phyloP scores from a whole-genome alignment of 164 flowering plant species.

The Nymphaea colorata region DNA sequence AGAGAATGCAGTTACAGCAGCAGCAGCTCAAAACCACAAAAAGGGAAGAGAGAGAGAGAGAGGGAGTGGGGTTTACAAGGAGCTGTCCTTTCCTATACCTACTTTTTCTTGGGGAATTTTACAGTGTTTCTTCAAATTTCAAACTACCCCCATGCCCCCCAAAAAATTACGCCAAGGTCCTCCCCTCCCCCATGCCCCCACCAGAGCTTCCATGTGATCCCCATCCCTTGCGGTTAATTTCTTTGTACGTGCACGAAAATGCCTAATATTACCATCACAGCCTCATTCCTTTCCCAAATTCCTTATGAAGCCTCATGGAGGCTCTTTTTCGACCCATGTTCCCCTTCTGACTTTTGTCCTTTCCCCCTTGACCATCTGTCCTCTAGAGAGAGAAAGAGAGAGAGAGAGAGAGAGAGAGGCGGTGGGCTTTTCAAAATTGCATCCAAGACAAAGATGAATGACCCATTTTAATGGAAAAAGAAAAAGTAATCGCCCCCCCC shows the following conservation, averaged over 20 bases:
- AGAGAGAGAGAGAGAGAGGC: no score
- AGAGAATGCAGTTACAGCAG: neutral
- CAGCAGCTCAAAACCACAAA: neutral
- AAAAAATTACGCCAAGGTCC: neutral
- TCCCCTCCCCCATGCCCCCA: neutral
- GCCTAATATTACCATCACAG: neutral
- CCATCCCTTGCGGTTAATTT: neutral
- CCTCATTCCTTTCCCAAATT: no score
- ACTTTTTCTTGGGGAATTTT: constrained; percentile 5
- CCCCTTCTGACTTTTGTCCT: neutral
- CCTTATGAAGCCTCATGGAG: neutral
- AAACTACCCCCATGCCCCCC: neutral
- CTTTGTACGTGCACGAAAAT: neutral
- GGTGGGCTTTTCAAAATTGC: no score
- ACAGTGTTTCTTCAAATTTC: neutral
- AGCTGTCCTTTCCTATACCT: constrained; percentile 2
- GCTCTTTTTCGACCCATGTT: neutral
- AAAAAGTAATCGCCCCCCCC: no score
- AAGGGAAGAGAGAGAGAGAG: constrained; percentile 1
- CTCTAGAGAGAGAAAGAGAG: no score
- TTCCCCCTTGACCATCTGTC: neutral
- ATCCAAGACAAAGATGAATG: no score
- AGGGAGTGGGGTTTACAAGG: neutral
- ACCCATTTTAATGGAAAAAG: no score
- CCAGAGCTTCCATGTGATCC: neutral